phyloP scores from a whole-genome alignment of 163 green algal species.

The Scenedesmus sp. region DNA sequence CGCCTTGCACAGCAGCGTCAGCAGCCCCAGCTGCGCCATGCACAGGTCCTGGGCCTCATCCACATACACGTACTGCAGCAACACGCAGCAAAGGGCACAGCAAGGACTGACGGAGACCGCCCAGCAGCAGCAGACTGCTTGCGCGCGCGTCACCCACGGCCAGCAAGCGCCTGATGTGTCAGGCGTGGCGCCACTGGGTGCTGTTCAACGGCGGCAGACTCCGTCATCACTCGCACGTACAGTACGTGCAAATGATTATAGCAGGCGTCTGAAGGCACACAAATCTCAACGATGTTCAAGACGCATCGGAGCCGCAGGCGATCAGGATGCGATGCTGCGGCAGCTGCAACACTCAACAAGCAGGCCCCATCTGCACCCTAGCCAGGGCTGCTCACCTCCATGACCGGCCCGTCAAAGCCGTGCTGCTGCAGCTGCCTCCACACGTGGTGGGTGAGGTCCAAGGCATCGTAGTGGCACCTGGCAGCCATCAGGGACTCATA shows the following conservation, averaged over 20 bases:
- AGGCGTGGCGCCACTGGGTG: too few species aligned
- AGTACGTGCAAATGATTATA: too few species aligned
- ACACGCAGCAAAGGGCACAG: neutral
- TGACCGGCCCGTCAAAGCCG: neutral
- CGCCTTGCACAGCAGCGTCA: neutral
- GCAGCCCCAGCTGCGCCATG: neutral
- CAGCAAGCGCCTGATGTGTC: too few species aligned
- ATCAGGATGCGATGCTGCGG: too few species aligned
- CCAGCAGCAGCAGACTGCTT: too few species aligned
- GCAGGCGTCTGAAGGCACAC: neutral
- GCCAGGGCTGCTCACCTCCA: neutral
- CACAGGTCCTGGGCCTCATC: neutral
- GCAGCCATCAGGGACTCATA: neutral
- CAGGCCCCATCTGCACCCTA: too few species aligned
- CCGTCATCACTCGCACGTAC: too few species aligned
- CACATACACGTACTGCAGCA: neutral
- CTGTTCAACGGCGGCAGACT: too few species aligned
- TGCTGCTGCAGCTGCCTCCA: neutral
- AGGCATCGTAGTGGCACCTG: neutral
- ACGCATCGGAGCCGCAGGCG: too few species aligned
- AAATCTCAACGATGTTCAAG: too few species aligned
- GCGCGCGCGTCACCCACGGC: too few species aligned
- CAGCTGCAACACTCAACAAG: too few species aligned
- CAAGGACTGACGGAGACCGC: neutral
- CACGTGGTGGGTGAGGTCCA: neutral